Evolutionary conservation across 2,329 filamentous ascomycete genomes (phyloP).

Genomic region (Scolecobasidium constrictum): DNA sequence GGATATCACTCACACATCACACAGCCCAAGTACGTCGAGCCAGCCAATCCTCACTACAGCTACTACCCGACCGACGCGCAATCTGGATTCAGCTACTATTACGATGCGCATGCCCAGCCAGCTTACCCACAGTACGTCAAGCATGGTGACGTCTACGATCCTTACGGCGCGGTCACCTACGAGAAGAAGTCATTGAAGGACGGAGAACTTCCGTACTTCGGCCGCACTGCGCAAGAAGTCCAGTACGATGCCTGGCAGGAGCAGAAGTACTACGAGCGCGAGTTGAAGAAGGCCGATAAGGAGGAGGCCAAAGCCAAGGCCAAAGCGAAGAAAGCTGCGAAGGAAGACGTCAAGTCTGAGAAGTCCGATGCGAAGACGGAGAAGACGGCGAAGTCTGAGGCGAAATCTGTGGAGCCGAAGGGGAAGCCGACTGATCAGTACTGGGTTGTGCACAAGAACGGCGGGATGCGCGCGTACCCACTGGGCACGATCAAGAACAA

Average conservation of each 20-base stretch:
- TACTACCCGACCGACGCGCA: background rate
- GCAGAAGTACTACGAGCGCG: slow-evolving; percentile 12
- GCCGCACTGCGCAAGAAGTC: slow-evolving; percentile 4
- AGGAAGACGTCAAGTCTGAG: too few relatives aligned
- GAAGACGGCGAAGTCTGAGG: too few relatives aligned
- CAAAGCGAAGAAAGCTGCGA: too few relatives aligned
- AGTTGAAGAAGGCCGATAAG: too few relatives aligned
- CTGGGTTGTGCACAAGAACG: background rate
- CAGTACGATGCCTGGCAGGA: background rate
- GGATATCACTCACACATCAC: background rate
- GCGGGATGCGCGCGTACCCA: slow-evolving; percentile 15
- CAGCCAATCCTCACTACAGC: background rate
- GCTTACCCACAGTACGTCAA: background rate
- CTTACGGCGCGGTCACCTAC: background rate
- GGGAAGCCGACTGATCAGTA: background rate
- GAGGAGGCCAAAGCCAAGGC: too few relatives aligned
- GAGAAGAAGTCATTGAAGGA: background rate
- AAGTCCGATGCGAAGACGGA: too few relatives aligned
- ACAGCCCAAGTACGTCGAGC: background rate
- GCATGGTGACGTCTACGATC: background rate
- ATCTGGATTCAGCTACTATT: background rate
- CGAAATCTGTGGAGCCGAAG: background rate
- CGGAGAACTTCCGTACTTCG: background rate
- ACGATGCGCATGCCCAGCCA: background rate
- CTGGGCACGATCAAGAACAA: slow-evolving; percentile 38